A percentile compares a stretch with the other conserved stretches of the same genome.
These are phyloP conservation scores for Kodamaea sp. DNA, from an alignment of 1,139 yeast genomes.

Conservation along the genomic window DNA sequence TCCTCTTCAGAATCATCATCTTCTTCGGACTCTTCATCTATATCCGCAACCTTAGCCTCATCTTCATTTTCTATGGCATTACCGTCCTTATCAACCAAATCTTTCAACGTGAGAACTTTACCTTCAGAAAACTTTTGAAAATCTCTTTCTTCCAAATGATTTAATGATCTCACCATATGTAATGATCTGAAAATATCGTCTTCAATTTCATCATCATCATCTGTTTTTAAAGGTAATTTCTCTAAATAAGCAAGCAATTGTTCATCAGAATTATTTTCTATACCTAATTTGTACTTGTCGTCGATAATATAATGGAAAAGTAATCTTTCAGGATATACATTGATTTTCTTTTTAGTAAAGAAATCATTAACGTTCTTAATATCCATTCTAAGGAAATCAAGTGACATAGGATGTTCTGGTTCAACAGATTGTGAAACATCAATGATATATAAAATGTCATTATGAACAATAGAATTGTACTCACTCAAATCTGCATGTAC, in stretches of 20 bases:
- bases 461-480: conserved; percentile 84
- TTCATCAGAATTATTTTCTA: conserved; percentile 40
- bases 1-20: conserved; percentile 25
- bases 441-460: conserved; percentile 77
- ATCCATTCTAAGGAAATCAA: conserved; percentile 95
- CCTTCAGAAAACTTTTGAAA: conserved; percentile 80
- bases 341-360: conserved; percentile 66
- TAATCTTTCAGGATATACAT: conserved; percentile 75
- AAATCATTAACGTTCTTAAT: conserved; percentile 92
- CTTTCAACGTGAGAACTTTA: conserved; percentile 71
- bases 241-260: conserved; percentile 37
- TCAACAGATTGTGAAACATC: conserved; percentile 98
- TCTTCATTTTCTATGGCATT: conserved; percentile 15
- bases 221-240: conserved; percentile 50
- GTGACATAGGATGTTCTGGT: conserved; percentile 96
- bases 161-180: conserved; percentile 75
- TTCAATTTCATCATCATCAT: conserved; percentile 52
- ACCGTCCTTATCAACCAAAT: conserved; percentile 40
- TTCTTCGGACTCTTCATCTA: conserved; percentile 24
- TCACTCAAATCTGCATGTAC: conserved; percentile 98
- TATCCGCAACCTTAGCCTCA: conserved; percentile 20
- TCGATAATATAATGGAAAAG: conserved; percentile 70
- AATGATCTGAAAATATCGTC: conserved; percentile 87
- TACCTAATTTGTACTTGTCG: conserved; percentile 34
- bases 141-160: conserved; percentile 81